Percentiles rank a stretch among this genome's conserved stretches.
Conservation (phyloP, 2,329 filamentous ascomycete species). For the Gyromitra esculenta region DNA sequence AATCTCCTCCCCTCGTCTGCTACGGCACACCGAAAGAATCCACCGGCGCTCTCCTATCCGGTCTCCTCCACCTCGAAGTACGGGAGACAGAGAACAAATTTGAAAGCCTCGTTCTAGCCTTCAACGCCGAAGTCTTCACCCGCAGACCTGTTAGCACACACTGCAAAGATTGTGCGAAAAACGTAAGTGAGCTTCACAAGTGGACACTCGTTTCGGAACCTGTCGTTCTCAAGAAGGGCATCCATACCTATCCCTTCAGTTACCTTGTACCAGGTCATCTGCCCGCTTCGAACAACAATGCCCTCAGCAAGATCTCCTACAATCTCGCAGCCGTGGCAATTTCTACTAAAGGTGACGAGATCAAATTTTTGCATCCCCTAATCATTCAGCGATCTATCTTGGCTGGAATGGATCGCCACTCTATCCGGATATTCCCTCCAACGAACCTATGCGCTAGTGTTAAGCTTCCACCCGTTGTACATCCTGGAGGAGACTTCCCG, state of each 20-base stretch:
- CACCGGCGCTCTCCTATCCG: conserved; percentile 84
- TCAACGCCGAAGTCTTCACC: conserved; percentile 76
- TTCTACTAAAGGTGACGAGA: conserved; percentile 69
- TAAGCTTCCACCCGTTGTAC: conserved; percentile 81
- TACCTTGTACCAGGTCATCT: conserved; percentile 84
- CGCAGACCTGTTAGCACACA: conserved; percentile 84
- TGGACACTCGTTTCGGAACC: conserved; percentile 77
- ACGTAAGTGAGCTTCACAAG: conserved; percentile 76
- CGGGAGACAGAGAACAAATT: conserved; percentile 71
- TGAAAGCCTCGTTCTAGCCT: conserved; percentile 75
- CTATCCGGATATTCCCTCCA: conserved; percentile 92
- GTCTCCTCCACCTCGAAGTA: conserved; percentile 79
- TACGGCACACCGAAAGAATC: conserved; percentile 79
- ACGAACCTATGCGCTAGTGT: conserved; percentile 91
- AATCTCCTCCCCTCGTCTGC: conserved; percentile 87
- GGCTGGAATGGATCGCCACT: conserved; percentile 83
- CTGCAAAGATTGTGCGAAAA: conserved; percentile 78
- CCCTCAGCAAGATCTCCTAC: conserved; percentile 79
- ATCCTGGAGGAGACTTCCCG: conserved; percentile 84
- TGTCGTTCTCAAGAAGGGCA: conserved; percentile 65
- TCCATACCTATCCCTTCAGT: conserved; percentile 87
- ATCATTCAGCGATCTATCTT: conserved; percentile 81
- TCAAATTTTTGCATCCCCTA: conserved; percentile 74
- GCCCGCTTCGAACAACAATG: conserved; percentile 81
- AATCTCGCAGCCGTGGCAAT: conserved; percentile 75